phyloP scores from a whole-genome alignment of 2,329 filamentous ascomycete species.

The Geosmithia putterillii region DNA sequence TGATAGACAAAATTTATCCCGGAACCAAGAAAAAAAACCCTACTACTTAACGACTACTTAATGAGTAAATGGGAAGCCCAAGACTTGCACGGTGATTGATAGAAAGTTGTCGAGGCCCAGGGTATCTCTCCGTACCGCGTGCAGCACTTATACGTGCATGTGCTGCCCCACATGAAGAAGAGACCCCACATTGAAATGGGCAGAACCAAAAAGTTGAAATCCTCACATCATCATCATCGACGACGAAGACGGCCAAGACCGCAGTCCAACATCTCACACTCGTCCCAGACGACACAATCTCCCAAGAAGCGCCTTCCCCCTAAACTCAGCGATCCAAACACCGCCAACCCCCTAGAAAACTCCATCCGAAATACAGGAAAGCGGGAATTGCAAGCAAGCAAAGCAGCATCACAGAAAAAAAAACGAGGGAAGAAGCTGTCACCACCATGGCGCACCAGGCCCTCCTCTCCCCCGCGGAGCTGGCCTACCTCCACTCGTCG shows the following conservation, averaged over 20 bases:
- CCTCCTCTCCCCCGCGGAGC: slow-evolving; percentile 86
- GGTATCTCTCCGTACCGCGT: neutral
- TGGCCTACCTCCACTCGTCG: slow-evolving; percentile 86
- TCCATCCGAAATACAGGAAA: no score
- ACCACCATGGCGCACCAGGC: slow-evolving; percentile 55
- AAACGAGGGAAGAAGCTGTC: neutral
- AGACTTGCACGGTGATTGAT: no score
- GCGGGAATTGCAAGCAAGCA: neutral
- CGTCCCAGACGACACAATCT: no score
- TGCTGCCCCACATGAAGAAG: neutral
- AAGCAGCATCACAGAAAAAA: neutral
- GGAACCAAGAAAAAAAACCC: no score
- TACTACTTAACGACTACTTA: no score
- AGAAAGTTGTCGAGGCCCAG: neutral
- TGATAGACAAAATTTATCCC: no score
- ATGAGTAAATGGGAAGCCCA: no score
- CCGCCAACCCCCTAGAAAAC: no score
- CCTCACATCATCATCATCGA: neutral
- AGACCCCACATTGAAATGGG: neutral
- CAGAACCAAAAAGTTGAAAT: neutral
- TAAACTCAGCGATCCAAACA: no score
- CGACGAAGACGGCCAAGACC: no score
- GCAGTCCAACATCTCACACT: no score
- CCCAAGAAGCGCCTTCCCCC: no score
- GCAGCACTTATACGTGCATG: neutral